These are phyloP conservation scores for Chaetomiaceae sp. DNA, from an alignment of 2,329 filamentous ascomycete genomes.

Conservation along the genomic window DNA sequence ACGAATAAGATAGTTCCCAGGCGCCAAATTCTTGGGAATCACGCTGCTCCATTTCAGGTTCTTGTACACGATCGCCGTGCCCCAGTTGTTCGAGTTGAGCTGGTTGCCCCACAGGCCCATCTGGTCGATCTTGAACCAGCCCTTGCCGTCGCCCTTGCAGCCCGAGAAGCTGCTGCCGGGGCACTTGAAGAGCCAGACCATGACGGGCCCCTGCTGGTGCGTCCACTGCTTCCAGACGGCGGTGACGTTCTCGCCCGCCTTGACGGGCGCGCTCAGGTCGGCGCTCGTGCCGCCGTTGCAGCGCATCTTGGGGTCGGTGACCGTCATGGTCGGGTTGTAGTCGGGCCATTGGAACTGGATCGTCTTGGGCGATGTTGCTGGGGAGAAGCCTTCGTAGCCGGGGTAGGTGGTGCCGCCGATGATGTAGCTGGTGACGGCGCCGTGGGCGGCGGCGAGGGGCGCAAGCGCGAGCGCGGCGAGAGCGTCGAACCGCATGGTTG, in stretches of 20 bases:
- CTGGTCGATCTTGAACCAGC: constrained; percentile 59
- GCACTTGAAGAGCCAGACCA: constrained; percentile 55
- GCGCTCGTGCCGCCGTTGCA: constrained; percentile 53
- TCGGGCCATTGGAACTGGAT: constrained; percentile 56
- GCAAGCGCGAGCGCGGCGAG: constrained; percentile 31
- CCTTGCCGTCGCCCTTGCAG: constrained; percentile 48
- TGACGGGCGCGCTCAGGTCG: constrained; percentile 40
- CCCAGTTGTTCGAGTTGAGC: constrained; percentile 10
- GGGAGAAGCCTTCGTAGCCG: constrained; percentile 42
- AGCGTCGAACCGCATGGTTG: constrained; percentile 15
- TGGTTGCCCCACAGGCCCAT: constrained; percentile 34
- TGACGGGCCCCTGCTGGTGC: constrained; percentile 53
- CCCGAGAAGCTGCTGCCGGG: constrained; percentile 40
- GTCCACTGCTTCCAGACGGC: constrained; percentile 55
- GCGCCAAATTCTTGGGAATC: constrained; percentile 43
- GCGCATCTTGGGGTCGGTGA: constrained; percentile 47
- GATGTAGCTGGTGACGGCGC: constrained; percentile 31
- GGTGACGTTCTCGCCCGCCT: constrained; percentile 45
- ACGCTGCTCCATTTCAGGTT: constrained; percentile 44
- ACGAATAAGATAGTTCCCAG: constrained; percentile 53
- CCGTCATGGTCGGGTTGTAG: constrained; percentile 51
- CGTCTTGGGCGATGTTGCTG: constrained; percentile 43
- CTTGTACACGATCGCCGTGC: constrained; percentile 7
- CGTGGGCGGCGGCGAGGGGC: constrained; percentile 33
- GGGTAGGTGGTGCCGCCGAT: constrained; percentile 28